Base-by-base conservation (phyloP, 495 filamentous ascomycete genomes). In the Tuber calosporum region DNA sequence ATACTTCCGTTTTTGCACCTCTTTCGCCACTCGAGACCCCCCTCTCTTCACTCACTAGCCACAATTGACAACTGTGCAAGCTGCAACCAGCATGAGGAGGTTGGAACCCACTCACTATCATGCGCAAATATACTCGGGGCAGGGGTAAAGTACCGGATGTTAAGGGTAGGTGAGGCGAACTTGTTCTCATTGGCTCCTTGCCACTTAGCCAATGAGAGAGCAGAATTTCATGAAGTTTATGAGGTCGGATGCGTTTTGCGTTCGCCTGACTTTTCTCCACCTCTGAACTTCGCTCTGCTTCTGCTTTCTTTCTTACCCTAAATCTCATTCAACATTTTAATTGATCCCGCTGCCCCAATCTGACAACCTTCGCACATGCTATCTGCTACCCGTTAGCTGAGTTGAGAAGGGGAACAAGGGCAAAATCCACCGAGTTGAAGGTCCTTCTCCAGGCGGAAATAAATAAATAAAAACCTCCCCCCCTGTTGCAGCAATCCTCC, bases 1-100 rank as follows among this genome's bases (percentile, higher is more conserved):
- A 13, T 30, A 2, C 30, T 15, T 17, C 53, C 26, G 2, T 62
- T 34, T 62, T 4, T 62, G 53, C 34, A 34, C 15, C 15, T 17
- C n/a, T 62, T 58, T 30, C 48, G 26, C 48, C 48, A 58, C 48
- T 58, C n/a, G 1, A 58, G n/a, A 34, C 34, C 34, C 53, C 53
- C 53, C 53, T 62, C 53, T 62, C 53, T 62, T 26, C 53, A 34
- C 48, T 62, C 53, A 62, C 26, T 3, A 62, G 53, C 53, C 53
- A 62, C 53, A 62, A 62, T 62, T 62, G 53, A 62, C 53, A 62
- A 30, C 53, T 34, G 26, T 30, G 53, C 53, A 62, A 62, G 53
- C 13, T 30, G 53, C 53, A 62, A 62, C 53, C 53, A 34, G 9
- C 53, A 17, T 6, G 26, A 62, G 11, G 53, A 62, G 53, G 53